These are phyloP conservation scores for Hypoxylon sp. DNA, from an alignment of 2,329 filamentous ascomycete genomes.

Conservation along the genomic window DNA sequence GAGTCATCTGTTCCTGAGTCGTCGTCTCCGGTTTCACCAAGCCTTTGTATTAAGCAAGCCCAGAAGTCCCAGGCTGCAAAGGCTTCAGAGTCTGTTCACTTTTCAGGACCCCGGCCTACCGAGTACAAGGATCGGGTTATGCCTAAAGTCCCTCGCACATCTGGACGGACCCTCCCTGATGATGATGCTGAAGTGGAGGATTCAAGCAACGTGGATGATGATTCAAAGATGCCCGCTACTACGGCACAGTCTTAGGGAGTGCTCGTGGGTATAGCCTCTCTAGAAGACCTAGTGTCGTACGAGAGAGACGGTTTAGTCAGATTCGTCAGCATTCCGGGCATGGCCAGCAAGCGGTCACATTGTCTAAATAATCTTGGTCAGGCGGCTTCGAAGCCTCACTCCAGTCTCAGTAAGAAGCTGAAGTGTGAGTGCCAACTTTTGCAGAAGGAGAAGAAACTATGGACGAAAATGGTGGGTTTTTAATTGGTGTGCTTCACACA, in stretches of 20 bases:
- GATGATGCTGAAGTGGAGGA: background rate
- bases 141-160: background rate
- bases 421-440: conserved; percentile 20
- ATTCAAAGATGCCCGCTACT: conserved; percentile 33
- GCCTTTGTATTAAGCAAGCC: conserved; percentile 6
- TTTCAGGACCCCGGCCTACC: conserved; percentile 2
- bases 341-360: no score
- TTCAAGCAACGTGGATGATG: background rate
- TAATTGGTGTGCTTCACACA: background rate
- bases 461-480: conserved; percentile 33
- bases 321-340: conserved; percentile 24
- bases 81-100: background rate
- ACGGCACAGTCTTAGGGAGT: conserved; percentile 39
- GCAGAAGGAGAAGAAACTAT: conserved; percentile 25
- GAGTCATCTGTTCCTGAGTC: background rate
- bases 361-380: no score
- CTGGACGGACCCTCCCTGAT: background rate
- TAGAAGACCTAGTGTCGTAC: background rate
- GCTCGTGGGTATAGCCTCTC: conserved; percentile 5
- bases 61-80: background rate
- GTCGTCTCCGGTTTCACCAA: conserved; percentile 11
- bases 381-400: background rate
- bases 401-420: conserved; percentile 8
- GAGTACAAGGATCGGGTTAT: background rate
- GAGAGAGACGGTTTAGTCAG: conserved; percentile 8